Conservation (phyloP, 805 yeast genomes). For the Kodamaea kaohsiungensis region DNA sequence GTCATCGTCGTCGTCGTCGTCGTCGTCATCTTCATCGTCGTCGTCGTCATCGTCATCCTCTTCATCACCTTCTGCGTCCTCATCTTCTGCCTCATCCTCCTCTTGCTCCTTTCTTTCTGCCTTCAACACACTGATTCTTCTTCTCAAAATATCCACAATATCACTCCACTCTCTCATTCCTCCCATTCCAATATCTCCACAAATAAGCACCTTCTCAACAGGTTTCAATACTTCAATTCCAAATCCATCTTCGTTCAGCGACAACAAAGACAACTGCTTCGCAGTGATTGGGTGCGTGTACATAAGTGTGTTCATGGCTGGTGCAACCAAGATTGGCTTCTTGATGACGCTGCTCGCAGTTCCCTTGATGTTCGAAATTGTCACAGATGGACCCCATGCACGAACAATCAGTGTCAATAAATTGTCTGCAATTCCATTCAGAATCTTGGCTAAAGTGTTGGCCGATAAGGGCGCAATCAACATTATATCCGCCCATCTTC, state of each 20-base stretch:
- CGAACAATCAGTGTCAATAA: conserved; percentile 43
- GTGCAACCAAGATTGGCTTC: conserved; percentile 47
- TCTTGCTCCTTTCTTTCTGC: conserved; percentile 26
- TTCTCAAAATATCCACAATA: conserved; percentile 42
- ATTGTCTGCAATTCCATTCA: conserved; percentile 47
- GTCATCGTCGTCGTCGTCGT: conserved; percentile 33
- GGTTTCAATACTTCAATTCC: conserved; percentile 47
- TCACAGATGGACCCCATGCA: conserved; percentile 39
- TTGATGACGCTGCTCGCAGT: conserved; percentile 17
- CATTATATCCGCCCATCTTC: conserved; percentile 51
- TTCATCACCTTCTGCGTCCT: conserved; percentile 36
- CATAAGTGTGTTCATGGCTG: conserved; percentile 52
- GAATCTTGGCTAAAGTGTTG: conserved; percentile 44
- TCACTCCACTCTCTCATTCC: conserved; percentile 52
- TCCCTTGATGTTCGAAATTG: conserved; percentile 9
- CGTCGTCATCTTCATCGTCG: conserved; percentile 36
- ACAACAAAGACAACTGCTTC: conserved; percentile 35
- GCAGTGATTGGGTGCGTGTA: conserved; percentile 48
- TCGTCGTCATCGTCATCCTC: conserved; percentile 41
- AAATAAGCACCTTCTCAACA: conserved; percentile 46
- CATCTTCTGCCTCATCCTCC: conserved; percentile 30
- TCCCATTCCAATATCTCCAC: conserved; percentile 53
- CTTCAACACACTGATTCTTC: conserved; percentile 31
- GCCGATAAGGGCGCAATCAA: conserved; percentile 48
- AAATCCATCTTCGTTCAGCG: conserved; percentile 39